A percentile compares a stretch with the other conserved stretches of the same genome.
phyloP scores from a whole-genome alignment of 345 rosid genomes.

The Melastoma malabathricum region DNA sequence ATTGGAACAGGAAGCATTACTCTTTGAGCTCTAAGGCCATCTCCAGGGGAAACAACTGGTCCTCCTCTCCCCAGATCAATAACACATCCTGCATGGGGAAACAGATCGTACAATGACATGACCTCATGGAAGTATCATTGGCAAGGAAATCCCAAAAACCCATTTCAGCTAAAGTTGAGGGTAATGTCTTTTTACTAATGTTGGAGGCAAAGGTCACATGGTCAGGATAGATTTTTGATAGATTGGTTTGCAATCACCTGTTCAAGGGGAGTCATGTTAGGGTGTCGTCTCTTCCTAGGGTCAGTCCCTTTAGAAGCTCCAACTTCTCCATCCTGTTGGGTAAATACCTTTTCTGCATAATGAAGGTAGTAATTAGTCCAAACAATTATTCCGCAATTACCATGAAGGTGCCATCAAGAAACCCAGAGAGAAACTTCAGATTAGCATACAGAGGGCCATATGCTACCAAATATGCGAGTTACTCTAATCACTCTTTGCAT shows the following conservation, averaged over 20 bases:
- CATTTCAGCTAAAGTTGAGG: background rate
- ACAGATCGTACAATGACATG: background rate
- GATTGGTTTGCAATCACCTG: conserved; percentile 31
- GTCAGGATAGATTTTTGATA: no score
- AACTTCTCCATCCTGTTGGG: conserved; percentile 58
- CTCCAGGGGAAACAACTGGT: conserved; percentile 63
- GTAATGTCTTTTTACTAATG: no score
- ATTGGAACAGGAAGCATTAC: conserved; percentile 20
- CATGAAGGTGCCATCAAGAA: no score
- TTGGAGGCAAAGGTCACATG: no score
- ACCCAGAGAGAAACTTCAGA: no score
- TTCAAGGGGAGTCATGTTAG: conserved; percentile 33
- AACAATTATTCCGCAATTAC: no score
- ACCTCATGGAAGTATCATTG: background rate
- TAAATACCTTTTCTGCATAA: conserved; percentile 41
- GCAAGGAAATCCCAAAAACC: background rate
- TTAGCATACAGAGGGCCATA: no score
- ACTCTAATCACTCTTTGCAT: no score
- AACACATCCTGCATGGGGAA: conserved; percentile 40
- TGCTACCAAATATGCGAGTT: no score
- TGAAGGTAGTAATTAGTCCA: background rate
- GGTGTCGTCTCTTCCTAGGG: conserved; percentile 30
- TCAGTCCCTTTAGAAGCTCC: conserved; percentile 54
- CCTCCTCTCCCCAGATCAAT: conserved; percentile 74
- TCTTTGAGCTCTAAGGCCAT: conserved; percentile 65